phyloP scores from a whole-genome alignment of 2,329 filamentous ascomycete genomes.

The Fusarium guadeloupense region DNA sequence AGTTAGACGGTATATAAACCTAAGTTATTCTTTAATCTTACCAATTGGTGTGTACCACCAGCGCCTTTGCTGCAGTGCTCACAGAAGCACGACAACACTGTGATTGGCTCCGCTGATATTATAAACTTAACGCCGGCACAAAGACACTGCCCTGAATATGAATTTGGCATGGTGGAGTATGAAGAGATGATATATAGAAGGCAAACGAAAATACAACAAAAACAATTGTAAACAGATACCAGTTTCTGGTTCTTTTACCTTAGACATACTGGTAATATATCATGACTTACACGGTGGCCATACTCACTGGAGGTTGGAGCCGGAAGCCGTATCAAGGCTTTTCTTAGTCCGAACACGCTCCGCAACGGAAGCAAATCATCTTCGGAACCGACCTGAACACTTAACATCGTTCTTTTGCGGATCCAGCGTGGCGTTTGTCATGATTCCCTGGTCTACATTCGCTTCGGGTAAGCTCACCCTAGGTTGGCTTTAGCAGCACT shows the following conservation, averaged over 20 bases:
- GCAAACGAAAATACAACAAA: no score
- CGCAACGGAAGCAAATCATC: background rate
- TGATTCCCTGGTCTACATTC: background rate
- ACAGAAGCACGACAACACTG: conserved; percentile 37
- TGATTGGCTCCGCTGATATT: conserved; percentile 20
- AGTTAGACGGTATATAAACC: fast-evolving
- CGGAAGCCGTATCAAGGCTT: background rate
- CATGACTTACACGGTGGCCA: no score
- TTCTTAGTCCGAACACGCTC: background rate
- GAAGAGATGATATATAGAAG: background rate
- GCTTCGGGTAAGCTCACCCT: background rate
- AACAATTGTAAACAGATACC: no score
- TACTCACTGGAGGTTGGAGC: background rate
- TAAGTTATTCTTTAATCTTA: background rate
- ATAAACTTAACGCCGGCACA: conserved; percentile 23
- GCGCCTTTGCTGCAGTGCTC: conserved; percentile 35
- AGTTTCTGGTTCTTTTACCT: no score
- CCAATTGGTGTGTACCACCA: conserved; percentile 32
- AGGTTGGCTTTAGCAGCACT: no score
- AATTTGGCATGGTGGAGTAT: conserved; percentile 11
- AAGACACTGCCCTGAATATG: conserved; percentile 33
- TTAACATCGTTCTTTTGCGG: no score
- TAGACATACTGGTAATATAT: no score
- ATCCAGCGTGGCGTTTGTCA: background rate
- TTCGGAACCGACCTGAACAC: background rate